Percentiles rank a stretch among this genome's conserved stretches.
Evolutionary conservation across 2,329 filamentous ascomycete genomes (phyloP).

Genomic region (Parastagonospora nodorum): DNA sequence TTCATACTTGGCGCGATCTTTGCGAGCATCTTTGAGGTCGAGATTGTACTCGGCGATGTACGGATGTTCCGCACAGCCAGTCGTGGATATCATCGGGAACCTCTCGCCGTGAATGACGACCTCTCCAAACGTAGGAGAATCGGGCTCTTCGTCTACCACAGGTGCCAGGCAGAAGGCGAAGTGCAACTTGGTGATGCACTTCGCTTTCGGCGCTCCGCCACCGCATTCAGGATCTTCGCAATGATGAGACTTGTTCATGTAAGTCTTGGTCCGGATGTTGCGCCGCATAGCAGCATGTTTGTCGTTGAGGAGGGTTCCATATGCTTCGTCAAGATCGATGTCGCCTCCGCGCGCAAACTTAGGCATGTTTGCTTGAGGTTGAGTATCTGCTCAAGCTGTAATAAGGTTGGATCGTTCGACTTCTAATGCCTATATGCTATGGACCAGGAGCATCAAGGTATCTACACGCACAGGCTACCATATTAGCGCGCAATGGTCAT

Average conservation of each 20-base stretch:
- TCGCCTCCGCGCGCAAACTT: conserved; percentile 5
- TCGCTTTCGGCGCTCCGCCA: not conserved
- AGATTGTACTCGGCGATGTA: conserved; percentile 12
- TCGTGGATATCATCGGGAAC: conserved; percentile 6
- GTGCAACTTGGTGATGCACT: conserved; percentile 5
- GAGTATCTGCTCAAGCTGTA: too few relatives aligned
- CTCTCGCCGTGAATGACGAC: conserved; percentile 8
- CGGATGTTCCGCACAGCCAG: conserved; percentile 10
- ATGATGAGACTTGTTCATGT: conserved; percentile 10
- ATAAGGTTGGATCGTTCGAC: too few relatives aligned
- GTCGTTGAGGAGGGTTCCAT: conserved; percentile 1
- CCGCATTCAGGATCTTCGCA: conserved; percentile 8
- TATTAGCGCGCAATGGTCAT: too few relatives aligned
- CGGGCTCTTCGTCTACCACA: not conserved
- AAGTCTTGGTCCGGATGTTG: conserved; percentile 5
- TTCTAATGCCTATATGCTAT: too few relatives aligned
- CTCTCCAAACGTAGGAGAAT: not conserved
- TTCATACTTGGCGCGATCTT: not conserved
- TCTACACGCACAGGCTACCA: too few relatives aligned
- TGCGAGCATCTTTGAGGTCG: conserved; percentile 11
- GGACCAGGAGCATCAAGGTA: too few relatives aligned
- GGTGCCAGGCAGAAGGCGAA: conserved; percentile 6
- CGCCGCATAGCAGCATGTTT: not conserved
- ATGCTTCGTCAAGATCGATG: conserved; percentile 6
- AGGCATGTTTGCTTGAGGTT: conserved; percentile 1